These are phyloP conservation scores for Sphagnum contortum DNA, from an alignment of 225 moss, liverwort and hornwort species.

Conservation along the genomic window DNA sequence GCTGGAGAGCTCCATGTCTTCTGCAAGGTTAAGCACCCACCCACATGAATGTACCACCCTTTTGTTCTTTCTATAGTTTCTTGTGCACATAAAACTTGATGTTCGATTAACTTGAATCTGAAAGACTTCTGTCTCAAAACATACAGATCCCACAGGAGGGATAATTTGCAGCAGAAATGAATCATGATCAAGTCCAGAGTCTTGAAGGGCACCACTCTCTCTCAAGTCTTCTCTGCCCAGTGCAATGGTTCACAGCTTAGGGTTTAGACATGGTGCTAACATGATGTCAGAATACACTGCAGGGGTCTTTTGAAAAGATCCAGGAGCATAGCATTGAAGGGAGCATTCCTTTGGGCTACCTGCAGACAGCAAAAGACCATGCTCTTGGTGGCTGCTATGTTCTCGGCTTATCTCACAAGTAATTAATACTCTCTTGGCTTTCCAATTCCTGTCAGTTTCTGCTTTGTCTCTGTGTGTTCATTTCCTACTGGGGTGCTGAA, in stretches of 20 bases:
- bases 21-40: constrained; percentile 28
- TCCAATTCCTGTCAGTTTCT: not conserved
- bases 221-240: too few relatives aligned
- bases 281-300: not conserved
- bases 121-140: not conserved
- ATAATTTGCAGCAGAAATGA: too few relatives aligned
- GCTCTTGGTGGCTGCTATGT: constrained; percentile 54
- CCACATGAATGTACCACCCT: too few relatives aligned
- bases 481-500: too few relatives aligned
- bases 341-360: constrained; percentile 34
- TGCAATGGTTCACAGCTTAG: too few relatives aligned
- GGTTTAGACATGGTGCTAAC: too few relatives aligned
- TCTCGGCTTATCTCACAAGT: constrained; percentile 50
- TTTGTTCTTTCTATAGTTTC: too few relatives aligned
- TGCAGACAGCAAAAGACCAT: constrained; percentile 28
- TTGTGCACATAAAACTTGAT: too few relatives aligned
- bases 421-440: not conserved
- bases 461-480: too few relatives aligned
- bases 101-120: not conserved
- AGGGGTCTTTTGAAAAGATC: constrained; percentile 61
- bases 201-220: too few relatives aligned
- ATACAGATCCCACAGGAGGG: too few relatives aligned
- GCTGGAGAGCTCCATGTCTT: constrained; percentile 49
- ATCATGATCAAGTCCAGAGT: too few relatives aligned
- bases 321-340: constrained; percentile 23